These are phyloP conservation scores for Alloteropsis semialata DNA, from an alignment of 176 grass and related monocot genomes.

Conservation along the genomic window DNA sequence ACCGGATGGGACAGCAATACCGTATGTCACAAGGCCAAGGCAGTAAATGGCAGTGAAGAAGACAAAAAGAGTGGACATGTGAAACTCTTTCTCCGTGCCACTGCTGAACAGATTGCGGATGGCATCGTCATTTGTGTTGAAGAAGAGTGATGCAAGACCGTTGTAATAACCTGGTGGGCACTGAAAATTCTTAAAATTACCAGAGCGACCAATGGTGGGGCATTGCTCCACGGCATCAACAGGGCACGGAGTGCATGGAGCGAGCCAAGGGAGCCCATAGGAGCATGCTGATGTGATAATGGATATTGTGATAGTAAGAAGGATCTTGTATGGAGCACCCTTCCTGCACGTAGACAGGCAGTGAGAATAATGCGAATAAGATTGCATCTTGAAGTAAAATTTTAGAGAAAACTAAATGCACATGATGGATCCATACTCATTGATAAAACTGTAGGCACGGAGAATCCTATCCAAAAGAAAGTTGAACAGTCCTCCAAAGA, in stretches of 20 bases:
- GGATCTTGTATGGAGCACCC: conserved; percentile 85
- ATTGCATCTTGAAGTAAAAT: not conserved
- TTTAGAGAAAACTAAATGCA: not conserved
- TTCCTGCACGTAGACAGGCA: conserved; percentile 47
- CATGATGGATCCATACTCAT: conserved; percentile 56
- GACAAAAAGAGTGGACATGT: conserved; percentile 63
- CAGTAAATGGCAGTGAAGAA: conserved; percentile 77
- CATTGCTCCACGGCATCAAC: conserved; percentile 49
- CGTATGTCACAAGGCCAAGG: conserved; percentile 83
- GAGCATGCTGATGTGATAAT: conserved; percentile 81
- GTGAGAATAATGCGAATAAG: conserved; percentile 24
- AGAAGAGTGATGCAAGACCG: conserved; percentile 89
- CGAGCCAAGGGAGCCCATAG: conserved; percentile 87
- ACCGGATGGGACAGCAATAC: conserved; percentile 86
- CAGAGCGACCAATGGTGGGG: conserved; percentile 78
- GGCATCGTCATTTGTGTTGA: conserved; percentile 93
- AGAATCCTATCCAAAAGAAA: conserved; percentile 81
- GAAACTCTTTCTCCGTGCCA: conserved; percentile 74
- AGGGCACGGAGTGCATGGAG: conserved; percentile 65
- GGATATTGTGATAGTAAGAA: conserved; percentile 75
- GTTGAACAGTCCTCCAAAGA: conserved; percentile 83
- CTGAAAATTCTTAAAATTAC: conserved; percentile 90
- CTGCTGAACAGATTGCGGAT: conserved; percentile 88
- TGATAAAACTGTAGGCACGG: conserved; percentile 77
- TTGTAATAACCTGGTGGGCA: conserved; percentile 87